Conservation (phyloP, 768 basidiomycete species). For the Leccinellum rugosiceps region DNA sequence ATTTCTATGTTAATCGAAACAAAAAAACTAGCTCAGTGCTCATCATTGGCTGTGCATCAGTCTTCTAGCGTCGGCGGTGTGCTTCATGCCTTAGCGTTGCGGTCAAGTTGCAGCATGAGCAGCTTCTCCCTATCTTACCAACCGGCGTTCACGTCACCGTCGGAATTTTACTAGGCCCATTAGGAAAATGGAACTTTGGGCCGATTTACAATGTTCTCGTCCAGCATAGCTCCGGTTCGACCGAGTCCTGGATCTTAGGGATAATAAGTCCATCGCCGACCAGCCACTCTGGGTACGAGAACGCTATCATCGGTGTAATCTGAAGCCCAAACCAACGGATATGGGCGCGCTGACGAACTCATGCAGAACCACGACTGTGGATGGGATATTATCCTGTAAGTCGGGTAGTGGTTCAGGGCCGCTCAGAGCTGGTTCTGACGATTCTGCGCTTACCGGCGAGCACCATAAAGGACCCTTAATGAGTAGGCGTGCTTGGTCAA, state of each 20-base stretch:
- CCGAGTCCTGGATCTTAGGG: slow-evolving; percentile 24
- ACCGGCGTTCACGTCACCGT: neutral
- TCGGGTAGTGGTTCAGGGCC: no score
- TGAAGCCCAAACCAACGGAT: slow-evolving; percentile 55
- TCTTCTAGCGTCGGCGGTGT: slow-evolving; percentile 10
- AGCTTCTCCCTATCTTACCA: slow-evolving; percentile 60
- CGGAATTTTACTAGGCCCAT: neutral
- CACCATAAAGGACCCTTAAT: no score
- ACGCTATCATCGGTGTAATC: slow-evolving; percentile 60
- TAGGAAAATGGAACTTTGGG: neutral
- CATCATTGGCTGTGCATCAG: slow-evolving; percentile 2
- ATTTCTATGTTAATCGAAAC: neutral
- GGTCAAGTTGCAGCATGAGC: slow-evolving; percentile 39
- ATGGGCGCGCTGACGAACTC: neutral
- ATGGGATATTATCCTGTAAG: neutral
- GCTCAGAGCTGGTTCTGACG: no score
- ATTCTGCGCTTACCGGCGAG: no score
- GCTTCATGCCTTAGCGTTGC: slow-evolving; percentile 25
- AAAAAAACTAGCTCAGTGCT: neutral
- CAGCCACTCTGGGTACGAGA: slow-evolving; percentile 52
- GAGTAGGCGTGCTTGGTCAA: neutral
- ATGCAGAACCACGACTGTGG: neutral
- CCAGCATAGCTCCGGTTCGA: slow-evolving; percentile 44
- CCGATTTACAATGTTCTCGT: slow-evolving; percentile 38
- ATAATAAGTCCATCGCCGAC: slow-evolving; percentile 54